phyloP scores from a whole-genome alignment of 495 filamentous ascomycete genomes.

The Penicillium chermesinum region DNA sequence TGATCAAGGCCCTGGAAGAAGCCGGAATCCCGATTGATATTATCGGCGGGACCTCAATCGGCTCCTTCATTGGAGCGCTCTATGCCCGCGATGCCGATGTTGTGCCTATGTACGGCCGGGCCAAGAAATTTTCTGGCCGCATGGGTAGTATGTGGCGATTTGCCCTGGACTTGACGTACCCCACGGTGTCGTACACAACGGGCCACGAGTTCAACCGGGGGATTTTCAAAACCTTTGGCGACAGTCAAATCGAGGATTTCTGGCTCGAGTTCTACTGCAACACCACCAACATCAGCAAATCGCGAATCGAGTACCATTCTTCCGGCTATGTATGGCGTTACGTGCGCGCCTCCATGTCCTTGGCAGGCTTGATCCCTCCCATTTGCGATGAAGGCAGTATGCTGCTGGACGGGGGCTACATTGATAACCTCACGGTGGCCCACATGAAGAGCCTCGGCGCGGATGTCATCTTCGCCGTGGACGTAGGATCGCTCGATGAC shows the following conservation, averaged over 20 bases:
- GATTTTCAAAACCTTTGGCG: constrained; percentile 97
- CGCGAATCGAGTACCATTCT: constrained; percentile 82
- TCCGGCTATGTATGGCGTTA: constrained; percentile 97
- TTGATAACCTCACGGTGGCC: constrained; percentile 93
- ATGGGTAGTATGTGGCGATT: constrained; percentile 99
- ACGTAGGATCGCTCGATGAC: constrained; percentile 89
- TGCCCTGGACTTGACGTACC: constrained; percentile 91
- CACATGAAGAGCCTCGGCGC: constrained; percentile 95
- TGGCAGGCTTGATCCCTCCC: constrained; percentile 87
- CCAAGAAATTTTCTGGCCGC: constrained; percentile 93
- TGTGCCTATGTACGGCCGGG: constrained; percentile 91
- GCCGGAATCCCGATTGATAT: constrained; percentile 96
- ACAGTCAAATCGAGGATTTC: constrained; percentile 96
- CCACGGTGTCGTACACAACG: constrained; percentile 90
- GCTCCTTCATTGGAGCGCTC: constrained; percentile 91
- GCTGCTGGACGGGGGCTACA: constrained; percentile 92
- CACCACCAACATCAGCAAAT: constrained; percentile 93
- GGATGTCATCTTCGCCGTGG: constrained; percentile 91
- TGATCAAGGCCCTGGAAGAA: constrained; percentile 93
- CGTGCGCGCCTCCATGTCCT: constrained; percentile 90
- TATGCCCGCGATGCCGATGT: constrained; percentile 96
- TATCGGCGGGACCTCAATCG: constrained; percentile 93
- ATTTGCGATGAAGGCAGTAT: constrained; percentile 95
- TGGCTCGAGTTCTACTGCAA: constrained; percentile 99
- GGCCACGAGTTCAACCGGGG: constrained; percentile 98